Evolutionary conservation across 1,139 yeast species (phyloP), one percentile per base, ranked within the genome.

Genomic region (Arxiozyma bovina): DNA sequence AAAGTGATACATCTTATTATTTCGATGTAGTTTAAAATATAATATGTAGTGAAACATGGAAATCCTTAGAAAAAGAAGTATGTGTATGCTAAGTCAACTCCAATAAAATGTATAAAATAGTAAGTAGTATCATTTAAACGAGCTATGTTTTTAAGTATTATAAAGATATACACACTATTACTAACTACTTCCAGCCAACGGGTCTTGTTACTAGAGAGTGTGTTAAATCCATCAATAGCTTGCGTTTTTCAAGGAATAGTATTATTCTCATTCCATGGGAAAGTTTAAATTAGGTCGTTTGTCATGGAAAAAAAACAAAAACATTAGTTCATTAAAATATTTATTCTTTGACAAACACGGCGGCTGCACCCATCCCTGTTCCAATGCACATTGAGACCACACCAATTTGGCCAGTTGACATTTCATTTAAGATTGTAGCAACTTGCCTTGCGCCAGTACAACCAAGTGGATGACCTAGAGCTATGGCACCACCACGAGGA

Each of bases 351-450:
- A 89, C 78, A 65, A 90, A 78, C 54, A 90, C 75, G 34, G 94
- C 86, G 54, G 98, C 98, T 53, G 97, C 97, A 64, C 98, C 98
- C 96, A 90, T 91, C 67, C 98, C 98, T 48, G 96, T 89, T 69
- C 98, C 98, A 63, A 91, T 85, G 76, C 98, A 91, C 98, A 91
- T 91, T 60, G 95, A 86, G 34, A 95, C 87, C 57, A 91, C 83
- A 63, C 97, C 97, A 60, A 89, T 74, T 74, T 89, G 83, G 66
- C 94, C 95, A 50, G 79, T 74, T 71, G 85, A 75, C 67, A 91
- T 78, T 73, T 89, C 91, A 67, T 93, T 79, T 67, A 91, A 73
- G 58, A 91, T 74, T 8, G 98, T 91, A 51, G 97, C 91, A 57
- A 88, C 79, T 74, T 90, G 97, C 74, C 98, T 84, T 22, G 96